phyloP scores from a whole-genome alignment of 805 yeast species.

The Lipomyces sp. region DNA sequence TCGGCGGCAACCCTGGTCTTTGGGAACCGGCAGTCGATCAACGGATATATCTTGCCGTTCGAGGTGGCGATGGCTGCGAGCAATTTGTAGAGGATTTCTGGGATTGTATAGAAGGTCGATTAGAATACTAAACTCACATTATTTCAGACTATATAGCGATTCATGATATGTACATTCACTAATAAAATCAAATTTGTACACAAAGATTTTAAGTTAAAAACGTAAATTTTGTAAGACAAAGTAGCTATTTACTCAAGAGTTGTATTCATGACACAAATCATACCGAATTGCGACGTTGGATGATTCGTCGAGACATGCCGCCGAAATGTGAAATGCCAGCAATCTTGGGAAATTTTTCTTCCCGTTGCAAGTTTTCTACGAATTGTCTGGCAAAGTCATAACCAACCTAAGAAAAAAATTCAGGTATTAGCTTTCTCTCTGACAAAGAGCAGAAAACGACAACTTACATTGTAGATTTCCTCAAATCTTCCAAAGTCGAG shows the following conservation, averaged over 20 bases:
- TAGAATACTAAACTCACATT: constrained; percentile 46
- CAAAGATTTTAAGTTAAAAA: no score
- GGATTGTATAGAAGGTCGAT: constrained; percentile 54
- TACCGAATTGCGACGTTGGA: constrained; percentile 35
- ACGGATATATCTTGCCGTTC: constrained; percentile 62
- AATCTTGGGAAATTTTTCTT: constrained; percentile 63
- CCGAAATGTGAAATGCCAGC: constrained; percentile 53
- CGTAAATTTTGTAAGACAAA: no score
- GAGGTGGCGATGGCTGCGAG: constrained; percentile 57
- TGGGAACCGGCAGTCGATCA: constrained; percentile 57
- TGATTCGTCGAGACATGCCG: constrained; percentile 10
- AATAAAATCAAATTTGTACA: neutral
- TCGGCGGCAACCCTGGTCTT: constrained; percentile 58
- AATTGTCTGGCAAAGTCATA: constrained; percentile 66
- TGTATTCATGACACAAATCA: constrained; percentile 5
- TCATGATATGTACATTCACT: neutral
- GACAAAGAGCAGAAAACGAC: constrained; percentile 20
- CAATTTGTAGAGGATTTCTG: constrained; percentile 56
- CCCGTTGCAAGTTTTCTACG: constrained; percentile 57
- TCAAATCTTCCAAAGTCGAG: constrained; percentile 90
- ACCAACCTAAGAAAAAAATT: constrained; percentile 9
- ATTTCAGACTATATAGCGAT: no score
- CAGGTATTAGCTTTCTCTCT: neutral
- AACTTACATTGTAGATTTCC: constrained; percentile 82
- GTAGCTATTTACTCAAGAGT: no score